Evolutionary conservation across 805 yeast species (phyloP).

Genomic region (Grigorovia yakushimaensis): DNA sequence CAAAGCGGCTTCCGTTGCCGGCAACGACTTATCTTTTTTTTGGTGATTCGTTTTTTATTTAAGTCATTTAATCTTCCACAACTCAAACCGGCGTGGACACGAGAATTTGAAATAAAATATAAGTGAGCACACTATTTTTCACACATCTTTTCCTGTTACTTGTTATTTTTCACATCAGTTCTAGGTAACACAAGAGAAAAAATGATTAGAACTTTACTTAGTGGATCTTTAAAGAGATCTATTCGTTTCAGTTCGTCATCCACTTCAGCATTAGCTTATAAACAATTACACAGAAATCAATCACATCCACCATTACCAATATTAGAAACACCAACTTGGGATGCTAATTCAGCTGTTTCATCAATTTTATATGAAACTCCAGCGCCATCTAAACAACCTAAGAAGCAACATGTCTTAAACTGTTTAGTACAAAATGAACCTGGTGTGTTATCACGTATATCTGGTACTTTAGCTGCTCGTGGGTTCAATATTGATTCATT

Average conservation of each 20-base stretch:
- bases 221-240: constrained; percentile 2
- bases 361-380: constrained; percentile 92
- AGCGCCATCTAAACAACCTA: constrained; percentile 42
- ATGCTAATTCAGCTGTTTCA: constrained; percentile 93
- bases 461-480: constrained; percentile 94
- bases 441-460: constrained; percentile 86
- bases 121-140: too few species aligned
- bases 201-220: constrained; percentile 17
- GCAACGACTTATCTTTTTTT: background rate
- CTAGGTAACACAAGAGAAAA: constrained; percentile 27
- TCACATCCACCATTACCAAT: constrained; percentile 88
- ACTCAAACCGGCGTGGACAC: too few species aligned
- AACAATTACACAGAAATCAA: constrained; percentile 77
- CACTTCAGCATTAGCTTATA: constrained; percentile 90
- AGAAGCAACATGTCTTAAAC: constrained; percentile 82
- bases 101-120: background rate
- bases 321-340: constrained; percentile 87
- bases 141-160: too few species aligned
- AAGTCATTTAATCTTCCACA: background rate
- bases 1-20: background rate
- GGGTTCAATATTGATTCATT: constrained; percentile 97
- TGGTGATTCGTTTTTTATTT: background rate
- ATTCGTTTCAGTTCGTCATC: constrained; percentile 53
- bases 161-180: too few species aligned
- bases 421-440: constrained; percentile 98